phyloP scores from a whole-genome alignment of 441 rosid species.

The Cnidoscolus chayamansa region DNA sequence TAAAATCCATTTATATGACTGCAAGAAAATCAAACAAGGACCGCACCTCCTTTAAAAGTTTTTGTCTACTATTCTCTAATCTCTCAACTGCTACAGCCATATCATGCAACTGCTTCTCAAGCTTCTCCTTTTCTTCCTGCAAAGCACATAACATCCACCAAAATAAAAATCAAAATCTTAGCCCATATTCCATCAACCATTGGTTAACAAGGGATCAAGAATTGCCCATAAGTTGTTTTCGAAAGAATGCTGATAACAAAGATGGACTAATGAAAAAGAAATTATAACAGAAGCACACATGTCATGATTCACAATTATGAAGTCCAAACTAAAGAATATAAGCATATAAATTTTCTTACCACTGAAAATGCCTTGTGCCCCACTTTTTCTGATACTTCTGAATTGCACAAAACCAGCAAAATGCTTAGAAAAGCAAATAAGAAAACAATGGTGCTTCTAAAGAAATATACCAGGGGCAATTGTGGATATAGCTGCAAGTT shows the following conservation, averaged over 20 bases:
- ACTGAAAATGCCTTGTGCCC: slow-evolving; percentile 47
- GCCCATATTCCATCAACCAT: not conserved
- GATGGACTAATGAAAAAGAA: not conserved
- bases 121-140: slow-evolving; percentile 82
- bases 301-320: not conserved
- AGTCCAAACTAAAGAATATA: slow-evolving; percentile 1
- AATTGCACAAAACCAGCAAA: slow-evolving; percentile 26
- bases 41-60: slow-evolving; percentile 84
- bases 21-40: slow-evolving; percentile 13
- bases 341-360: slow-evolving; percentile 45
- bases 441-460: slow-evolving; percentile 1
- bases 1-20: slow-evolving; percentile 6
- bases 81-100: slow-evolving; percentile 95
- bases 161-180: slow-evolving; percentile 4
- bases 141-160: slow-evolving; percentile 20
- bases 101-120: slow-evolving; percentile 91
- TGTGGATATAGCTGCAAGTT: slow-evolving; percentile 44
- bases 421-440: slow-evolving; percentile 1
- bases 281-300: not conserved
- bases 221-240: not conserved
- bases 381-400: slow-evolving; percentile 49
- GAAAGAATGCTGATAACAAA: not conserved
- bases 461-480: slow-evolving; percentile 45
- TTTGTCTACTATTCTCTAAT: slow-evolving; percentile 89
- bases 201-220: slow-evolving; percentile 7